phyloP scores from a whole-genome alignment of 2,329 filamentous ascomycete genomes.

The Bertia moriformis region DNA sequence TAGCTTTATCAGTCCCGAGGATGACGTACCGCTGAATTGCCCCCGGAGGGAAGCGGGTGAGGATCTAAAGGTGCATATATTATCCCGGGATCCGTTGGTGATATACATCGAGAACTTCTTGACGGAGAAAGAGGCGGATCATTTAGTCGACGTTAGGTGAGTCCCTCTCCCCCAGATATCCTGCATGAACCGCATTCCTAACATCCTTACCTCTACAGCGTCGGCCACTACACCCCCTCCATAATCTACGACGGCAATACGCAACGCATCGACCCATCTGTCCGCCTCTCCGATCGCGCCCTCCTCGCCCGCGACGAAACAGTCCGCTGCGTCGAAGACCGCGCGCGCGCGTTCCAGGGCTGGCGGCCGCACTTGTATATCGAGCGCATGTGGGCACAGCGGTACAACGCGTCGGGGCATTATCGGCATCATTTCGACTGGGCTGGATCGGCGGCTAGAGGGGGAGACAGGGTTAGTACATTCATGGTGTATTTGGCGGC shows the following conservation, averaged over 20 bases:
- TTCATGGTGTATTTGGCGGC: conserved; percentile 47
- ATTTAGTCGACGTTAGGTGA: conserved; percentile 36
- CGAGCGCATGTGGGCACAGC: conserved; percentile 44
- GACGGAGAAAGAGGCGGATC: conserved; percentile 26
- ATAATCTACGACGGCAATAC: conserved; percentile 33
- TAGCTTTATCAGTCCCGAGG: conserved; percentile 17
- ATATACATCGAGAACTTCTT: conserved; percentile 44
- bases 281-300: conserved; percentile 35
- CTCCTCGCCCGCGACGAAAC: conserved; percentile 27
- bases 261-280: conserved; percentile 26
- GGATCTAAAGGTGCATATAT: conserved; percentile 26
- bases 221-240: conserved; percentile 32
- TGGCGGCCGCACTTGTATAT: conserved; percentile 41
- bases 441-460: conserved; percentile 21
- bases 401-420: conserved; percentile 40
- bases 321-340: conserved; percentile 42
- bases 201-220: conserved; percentile 12
- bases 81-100: conserved; percentile 35
- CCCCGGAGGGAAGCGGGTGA: conserved; percentile 5
- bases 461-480: conserved; percentile 29
- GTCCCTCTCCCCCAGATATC: conserved; percentile 3
- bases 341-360: conserved; percentile 42
- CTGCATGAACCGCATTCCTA: conserved; percentile 4
- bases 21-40: conserved; percentile 9
- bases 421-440: conserved; percentile 47